These are phyloP conservation scores for Canavalia gladiata DNA, from an alignment of 306 rosid species.

Conservation along the genomic window DNA sequence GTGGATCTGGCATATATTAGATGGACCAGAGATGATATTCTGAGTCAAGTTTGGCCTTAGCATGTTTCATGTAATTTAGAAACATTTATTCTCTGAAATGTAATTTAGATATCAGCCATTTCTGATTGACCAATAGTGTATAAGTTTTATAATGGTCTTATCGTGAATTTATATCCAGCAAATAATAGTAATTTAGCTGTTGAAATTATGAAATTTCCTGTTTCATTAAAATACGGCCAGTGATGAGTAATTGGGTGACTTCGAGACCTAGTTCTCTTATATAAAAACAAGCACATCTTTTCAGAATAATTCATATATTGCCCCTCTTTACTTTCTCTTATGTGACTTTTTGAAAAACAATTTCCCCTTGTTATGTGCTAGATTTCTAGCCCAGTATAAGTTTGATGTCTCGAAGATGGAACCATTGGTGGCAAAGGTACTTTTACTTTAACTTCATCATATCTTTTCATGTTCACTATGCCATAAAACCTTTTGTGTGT, in stretches of 20 bases:
- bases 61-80: neutral
- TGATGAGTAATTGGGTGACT: slow-evolving; percentile 10
- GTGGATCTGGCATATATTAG: neutral
- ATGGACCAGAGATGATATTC: neutral
- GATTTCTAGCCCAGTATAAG: slow-evolving; percentile 74
- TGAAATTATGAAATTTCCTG: neutral
- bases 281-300: neutral
- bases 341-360: neutral
- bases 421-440: slow-evolving; percentile 90
- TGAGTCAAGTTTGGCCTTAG: neutral
- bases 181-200: neutral
- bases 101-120: neutral
- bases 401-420: slow-evolving; percentile 83
- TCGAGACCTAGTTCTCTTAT: neutral
- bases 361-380: slow-evolving; percentile 43
- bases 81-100: neutral
- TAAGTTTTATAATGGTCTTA: neutral
- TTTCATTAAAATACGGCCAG: neutral
- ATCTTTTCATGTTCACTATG: neutral
- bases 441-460: slow-evolving; percentile 25
- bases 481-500: neutral
- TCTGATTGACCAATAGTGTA: neutral
- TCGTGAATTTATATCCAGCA: neutral
- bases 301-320: neutral
- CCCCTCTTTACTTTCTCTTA: neutral